Conservation (phyloP, 78 protist genomes). For the Tieghemostelium lacteum region DNA sequence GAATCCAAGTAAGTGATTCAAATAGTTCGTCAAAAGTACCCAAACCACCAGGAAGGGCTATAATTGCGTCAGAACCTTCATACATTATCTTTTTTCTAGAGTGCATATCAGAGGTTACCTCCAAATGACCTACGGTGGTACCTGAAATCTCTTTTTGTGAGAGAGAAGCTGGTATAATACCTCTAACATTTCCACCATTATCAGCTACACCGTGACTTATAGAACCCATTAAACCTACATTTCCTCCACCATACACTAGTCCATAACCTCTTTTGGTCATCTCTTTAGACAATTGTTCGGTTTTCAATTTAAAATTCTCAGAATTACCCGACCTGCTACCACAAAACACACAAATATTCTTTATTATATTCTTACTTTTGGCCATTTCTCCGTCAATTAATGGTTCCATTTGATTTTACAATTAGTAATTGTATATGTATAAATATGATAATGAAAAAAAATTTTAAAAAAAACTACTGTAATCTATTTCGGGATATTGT, state of each 20-base stretch:
- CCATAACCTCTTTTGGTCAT: slow-evolving; percentile 30
- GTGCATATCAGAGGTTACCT: slow-evolving; percentile 64
- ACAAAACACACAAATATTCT: slow-evolving; percentile 68
- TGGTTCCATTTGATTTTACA: too few relatives aligned
- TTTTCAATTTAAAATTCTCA: not conserved
- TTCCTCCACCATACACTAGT: slow-evolving; percentile 82
- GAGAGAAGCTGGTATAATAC: slow-evolving; percentile 67
- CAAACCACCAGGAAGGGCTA: slow-evolving; percentile 84
- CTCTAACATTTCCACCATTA: slow-evolving; percentile 66
- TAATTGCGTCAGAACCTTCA: slow-evolving; percentile 63
- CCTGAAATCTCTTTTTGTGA: slow-evolving; percentile 78
- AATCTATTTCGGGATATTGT: too few relatives aligned
- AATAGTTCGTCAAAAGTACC: slow-evolving; percentile 82
- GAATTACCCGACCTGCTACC: slow-evolving; percentile 40
- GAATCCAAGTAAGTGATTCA: slow-evolving; percentile 78
- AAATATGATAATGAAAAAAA: too few relatives aligned
- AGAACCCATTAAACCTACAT: slow-evolving; percentile 77
- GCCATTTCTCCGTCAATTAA: too few relatives aligned
- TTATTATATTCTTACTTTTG: not conserved
- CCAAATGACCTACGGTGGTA: slow-evolving; percentile 43
- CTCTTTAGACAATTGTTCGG: slow-evolving; percentile 30
- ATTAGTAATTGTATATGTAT: too few relatives aligned
- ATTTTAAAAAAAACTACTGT: too few relatives aligned
- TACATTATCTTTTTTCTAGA: slow-evolving; percentile 76
- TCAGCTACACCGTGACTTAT: slow-evolving; percentile 31